Evolutionary conservation across 495 filamentous ascomycete genomes (phyloP).

Genomic region (Neurospora terricola): DNA sequence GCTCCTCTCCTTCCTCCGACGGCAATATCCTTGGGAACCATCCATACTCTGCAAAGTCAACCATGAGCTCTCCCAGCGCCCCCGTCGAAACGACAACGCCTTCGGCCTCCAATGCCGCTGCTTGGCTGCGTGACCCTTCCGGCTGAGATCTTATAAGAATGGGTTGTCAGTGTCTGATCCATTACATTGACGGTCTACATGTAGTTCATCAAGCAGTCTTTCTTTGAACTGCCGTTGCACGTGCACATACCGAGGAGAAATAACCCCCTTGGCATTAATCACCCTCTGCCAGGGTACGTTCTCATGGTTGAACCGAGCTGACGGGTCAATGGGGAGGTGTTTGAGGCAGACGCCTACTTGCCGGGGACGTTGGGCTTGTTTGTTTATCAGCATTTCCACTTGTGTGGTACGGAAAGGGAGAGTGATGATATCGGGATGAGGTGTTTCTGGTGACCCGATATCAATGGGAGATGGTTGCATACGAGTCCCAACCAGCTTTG

Average conservation of each 20-base stretch:
- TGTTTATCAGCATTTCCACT: neutral
- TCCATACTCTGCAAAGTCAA: slow-evolving; percentile 58
- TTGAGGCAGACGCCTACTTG: slow-evolving; percentile 88
- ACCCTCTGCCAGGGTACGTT: slow-evolving; percentile 95
- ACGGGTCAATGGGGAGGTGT: slow-evolving; percentile 52
- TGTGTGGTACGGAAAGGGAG: neutral
- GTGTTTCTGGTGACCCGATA: neutral
- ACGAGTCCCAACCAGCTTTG: slow-evolving; percentile 70
- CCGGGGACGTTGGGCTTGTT: slow-evolving; percentile 57
- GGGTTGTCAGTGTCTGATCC: neutral
- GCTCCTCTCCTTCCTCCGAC: slow-evolving; percentile 31
- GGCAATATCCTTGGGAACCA: slow-evolving; percentile 63
- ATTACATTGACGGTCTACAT: neutral
- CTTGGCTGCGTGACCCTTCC: slow-evolving; percentile 59
- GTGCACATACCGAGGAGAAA: slow-evolving; percentile 61
- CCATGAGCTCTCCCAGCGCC: slow-evolving; percentile 57
- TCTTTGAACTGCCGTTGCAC: neutral
- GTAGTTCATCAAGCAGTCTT: neutral
- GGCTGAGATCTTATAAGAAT: slow-evolving; percentile 43
- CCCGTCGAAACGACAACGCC: slow-evolving; percentile 57
- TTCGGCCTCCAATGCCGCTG: slow-evolving; percentile 53
- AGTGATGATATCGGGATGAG: neutral
- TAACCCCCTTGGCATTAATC: slow-evolving; percentile 73
- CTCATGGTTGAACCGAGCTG: slow-evolving; percentile 47
- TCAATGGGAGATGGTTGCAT: slow-evolving; percentile 20